Evolutionary conservation across 1,284 basidiomycete genomes (phyloP).

Genomic region (Porodaedalea pini): DNA sequence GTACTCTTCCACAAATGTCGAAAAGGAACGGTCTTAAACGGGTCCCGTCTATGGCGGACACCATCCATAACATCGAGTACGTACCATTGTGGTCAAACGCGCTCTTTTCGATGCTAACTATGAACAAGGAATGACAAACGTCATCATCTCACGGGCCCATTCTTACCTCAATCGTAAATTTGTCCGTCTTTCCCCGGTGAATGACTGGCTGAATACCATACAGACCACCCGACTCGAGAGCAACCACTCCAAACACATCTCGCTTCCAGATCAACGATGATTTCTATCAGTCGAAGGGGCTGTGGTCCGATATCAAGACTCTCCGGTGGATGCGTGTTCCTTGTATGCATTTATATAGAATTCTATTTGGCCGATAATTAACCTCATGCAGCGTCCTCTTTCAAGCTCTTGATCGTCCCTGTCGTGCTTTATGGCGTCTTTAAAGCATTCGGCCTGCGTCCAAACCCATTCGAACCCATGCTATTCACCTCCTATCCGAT

Average conservation of each 20-base stretch:
- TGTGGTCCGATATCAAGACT: constrained; percentile 36
- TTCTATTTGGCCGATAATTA: neutral
- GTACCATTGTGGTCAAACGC: constrained; percentile 15
- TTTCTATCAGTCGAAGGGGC: constrained; percentile 19
- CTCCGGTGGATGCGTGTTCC: constrained; percentile 76
- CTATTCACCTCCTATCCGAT: constrained; percentile 75
- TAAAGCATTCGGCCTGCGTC: constrained; percentile 50
- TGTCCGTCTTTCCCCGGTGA: constrained; percentile 9
- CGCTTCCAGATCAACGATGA: constrained; percentile 9
- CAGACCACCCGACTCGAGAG: constrained; percentile 14
- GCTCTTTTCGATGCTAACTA: neutral
- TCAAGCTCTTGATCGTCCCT: constrained; percentile 74
- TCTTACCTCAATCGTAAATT: constrained; percentile 58
- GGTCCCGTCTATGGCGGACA: constrained; percentile 19
- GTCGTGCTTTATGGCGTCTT: constrained; percentile 73
- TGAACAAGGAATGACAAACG: constrained; percentile 43
- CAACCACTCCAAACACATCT: constrained; percentile 10
- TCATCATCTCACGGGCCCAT: constrained; percentile 59
- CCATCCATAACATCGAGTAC: constrained; percentile 35
- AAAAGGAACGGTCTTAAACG: constrained; percentile 8
- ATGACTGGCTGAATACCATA: neutral
- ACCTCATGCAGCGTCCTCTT: constrained; percentile 50
- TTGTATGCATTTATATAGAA: constrained; percentile 39
- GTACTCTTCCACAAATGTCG: neutral
- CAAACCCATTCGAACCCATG: constrained; percentile 76